Percentiles rank a stretch among this genome's conserved stretches.
Conservation (phyloP, 768 basidiomycete species). For the Boletus subcaerulescens region DNA sequence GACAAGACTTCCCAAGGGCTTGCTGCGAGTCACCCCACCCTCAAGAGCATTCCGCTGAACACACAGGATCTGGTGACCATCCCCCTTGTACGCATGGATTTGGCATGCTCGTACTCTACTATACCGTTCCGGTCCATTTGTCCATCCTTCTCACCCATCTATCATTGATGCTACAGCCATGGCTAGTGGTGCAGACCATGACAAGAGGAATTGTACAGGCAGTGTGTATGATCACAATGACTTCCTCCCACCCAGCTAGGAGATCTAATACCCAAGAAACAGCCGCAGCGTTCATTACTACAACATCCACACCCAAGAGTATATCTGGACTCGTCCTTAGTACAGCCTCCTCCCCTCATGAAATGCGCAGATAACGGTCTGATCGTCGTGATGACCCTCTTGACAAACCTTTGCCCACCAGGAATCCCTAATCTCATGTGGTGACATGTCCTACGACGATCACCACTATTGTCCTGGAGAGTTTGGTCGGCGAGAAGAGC, state of each 20-base stretch:
- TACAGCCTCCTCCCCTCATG: constrained; percentile 31
- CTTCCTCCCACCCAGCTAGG: constrained; percentile 58
- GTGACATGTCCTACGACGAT: constrained; percentile 51
- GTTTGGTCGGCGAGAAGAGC: constrained; percentile 27
- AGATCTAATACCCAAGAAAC: constrained; percentile 49
- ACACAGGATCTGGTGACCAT: constrained; percentile 17
- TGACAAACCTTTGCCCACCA: constrained; percentile 25
- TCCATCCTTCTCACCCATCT: constrained; percentile 54
- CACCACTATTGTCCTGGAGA: constrained; percentile 62
- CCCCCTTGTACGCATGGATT: constrained; percentile 27
- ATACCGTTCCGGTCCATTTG: constrained; percentile 52
- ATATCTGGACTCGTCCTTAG: constrained; percentile 59
- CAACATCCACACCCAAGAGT: constrained; percentile 52
- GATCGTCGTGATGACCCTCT: constrained; percentile 26
- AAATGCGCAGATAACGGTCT: constrained; percentile 21
- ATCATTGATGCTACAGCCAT: constrained; percentile 63
- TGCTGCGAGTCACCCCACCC: constrained; percentile 3
- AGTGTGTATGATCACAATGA: constrained; percentile 29
- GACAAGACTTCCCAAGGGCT: constrained; percentile 11
- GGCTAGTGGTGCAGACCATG: constrained; percentile 44
- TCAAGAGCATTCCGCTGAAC: constrained; percentile 9
- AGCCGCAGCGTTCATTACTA: constrained; percentile 56
- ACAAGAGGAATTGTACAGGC: constrained; percentile 39
- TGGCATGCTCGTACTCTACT: constrained; percentile 48
- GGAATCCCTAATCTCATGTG: constrained; percentile 25